phyloP scores from a whole-genome alignment of 768 basidiomycete species.

The Lentinus brumalis region DNA sequence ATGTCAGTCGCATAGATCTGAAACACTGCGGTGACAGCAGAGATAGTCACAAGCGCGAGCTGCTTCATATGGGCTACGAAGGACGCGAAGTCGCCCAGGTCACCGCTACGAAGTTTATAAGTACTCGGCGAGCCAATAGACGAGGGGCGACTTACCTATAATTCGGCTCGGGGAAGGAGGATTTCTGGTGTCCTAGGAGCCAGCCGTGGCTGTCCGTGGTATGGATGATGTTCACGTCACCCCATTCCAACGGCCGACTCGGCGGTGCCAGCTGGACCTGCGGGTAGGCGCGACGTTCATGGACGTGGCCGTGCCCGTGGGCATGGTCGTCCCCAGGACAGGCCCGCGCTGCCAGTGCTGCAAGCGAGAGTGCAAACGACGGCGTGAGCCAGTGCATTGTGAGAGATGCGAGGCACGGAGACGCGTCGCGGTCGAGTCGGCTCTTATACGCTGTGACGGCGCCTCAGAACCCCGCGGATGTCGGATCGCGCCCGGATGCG shows the following conservation, averaged over 20 bases:
- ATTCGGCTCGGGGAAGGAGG: slow-evolving; percentile 72
- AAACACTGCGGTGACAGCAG: too few species aligned
- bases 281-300: too few species aligned
- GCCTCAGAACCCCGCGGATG: too few species aligned
- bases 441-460: too few species aligned
- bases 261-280: too few species aligned
- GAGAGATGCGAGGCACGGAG: neutral
- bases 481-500: too few species aligned
- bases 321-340: slow-evolving; percentile 33
- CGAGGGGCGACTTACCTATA: slow-evolving; percentile 48
- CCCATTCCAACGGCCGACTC: slow-evolving; percentile 36
- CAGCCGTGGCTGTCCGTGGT: slow-evolving; percentile 86
- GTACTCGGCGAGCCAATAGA: too few species aligned
- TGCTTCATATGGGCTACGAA: slow-evolving; percentile 84
- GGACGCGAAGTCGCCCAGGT: slow-evolving; percentile 84
- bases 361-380: slow-evolving; percentile 16
- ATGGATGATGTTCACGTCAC: slow-evolving; percentile 83
- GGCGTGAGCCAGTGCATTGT: slow-evolving; percentile 13
- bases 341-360: slow-evolving; percentile 23
- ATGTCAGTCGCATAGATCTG: too few species aligned
- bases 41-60: slow-evolving; percentile 54
- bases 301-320: slow-evolving; percentile 19
- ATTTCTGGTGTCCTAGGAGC: slow-evolving; percentile 83
- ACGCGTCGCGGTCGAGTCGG: neutral
- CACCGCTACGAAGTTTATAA: slow-evolving; percentile 39